phyloP scores from a whole-genome alignment of 495 filamentous ascomycete species.

The Trichoderma reesei region DNA sequence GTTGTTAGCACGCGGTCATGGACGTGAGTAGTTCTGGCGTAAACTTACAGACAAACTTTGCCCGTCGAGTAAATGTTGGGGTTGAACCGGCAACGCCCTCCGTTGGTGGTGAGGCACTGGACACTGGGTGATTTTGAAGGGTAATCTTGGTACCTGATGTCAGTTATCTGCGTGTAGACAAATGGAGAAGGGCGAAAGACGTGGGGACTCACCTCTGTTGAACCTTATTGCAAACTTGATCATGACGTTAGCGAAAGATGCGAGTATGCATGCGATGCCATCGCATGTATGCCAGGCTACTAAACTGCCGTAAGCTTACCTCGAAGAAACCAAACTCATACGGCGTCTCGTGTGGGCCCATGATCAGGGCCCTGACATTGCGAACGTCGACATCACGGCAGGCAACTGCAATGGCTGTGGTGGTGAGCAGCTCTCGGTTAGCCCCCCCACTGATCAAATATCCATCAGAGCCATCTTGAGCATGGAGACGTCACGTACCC shows the following conservation, averaged over 20 bases:
- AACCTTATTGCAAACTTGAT: slow-evolving; percentile 56
- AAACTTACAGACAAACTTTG: slow-evolving; percentile 74
- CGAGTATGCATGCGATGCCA: neutral
- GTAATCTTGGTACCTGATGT: slow-evolving; percentile 51
- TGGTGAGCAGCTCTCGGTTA: slow-evolving; percentile 12
- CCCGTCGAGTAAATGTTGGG: slow-evolving; percentile 91
- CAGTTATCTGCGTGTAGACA: slow-evolving; percentile 13
- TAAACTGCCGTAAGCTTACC: slow-evolving; percentile 33
- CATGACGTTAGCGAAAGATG: slow-evolving; percentile 18
- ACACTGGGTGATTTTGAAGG: slow-evolving; percentile 74
- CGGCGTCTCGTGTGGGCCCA: slow-evolving; percentile 88
- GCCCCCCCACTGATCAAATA: slow-evolving; percentile 13
- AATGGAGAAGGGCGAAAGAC: neutral
- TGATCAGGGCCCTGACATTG: slow-evolving; percentile 77
- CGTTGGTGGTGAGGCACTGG: slow-evolving; percentile 72
- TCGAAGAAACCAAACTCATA: slow-evolving; percentile 98
- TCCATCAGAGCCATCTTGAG: neutral
- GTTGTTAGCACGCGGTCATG: slow-evolving; percentile 13
- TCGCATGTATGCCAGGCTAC: neutral
- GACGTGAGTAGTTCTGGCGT: neutral
- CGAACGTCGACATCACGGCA: slow-evolving; percentile 81
- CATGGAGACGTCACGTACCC: slow-evolving; percentile 42
- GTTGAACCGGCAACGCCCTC: slow-evolving; percentile 80
- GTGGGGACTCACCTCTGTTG: slow-evolving; percentile 42
- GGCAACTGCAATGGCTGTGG: slow-evolving; percentile 68